Conservation (phyloP, 345 rosid species). For the Gossypium bickii region DNA sequence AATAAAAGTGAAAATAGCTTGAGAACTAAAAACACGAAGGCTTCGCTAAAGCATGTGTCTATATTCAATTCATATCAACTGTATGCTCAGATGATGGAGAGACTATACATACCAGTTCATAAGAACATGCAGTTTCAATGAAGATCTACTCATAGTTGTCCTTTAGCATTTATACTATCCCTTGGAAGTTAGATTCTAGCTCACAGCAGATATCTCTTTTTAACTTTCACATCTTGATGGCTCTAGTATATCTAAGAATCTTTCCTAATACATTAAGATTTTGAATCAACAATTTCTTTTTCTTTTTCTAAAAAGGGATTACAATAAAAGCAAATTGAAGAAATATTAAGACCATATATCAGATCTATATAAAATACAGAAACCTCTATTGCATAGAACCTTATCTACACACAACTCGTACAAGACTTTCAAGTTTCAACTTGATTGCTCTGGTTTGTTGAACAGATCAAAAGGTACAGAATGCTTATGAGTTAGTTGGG, state of each 20-base stretch:
- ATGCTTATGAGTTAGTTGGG: neutral
- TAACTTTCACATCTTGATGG: neutral
- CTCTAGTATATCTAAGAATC: neutral
- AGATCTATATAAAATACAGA: neutral
- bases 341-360: neutral
- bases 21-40: neutral
- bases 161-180: neutral
- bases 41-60: neutral
- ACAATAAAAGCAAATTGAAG: neutral
- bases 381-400: neutral
- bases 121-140: neutral
- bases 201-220: neutral
- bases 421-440: neutral
- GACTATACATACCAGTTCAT: neutral
- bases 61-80: neutral
- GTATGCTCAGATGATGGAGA: neutral
- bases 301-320: neutral
- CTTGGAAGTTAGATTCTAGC: neutral
- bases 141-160: neutral
- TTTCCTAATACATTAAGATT: neutral
- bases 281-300: neutral
- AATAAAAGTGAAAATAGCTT: neutral
- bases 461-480: neutral
- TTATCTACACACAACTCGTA: neutral
- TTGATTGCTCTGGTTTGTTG: neutral